Base-by-base conservation (phyloP, 257 asterid genomes). In the Ajuga chamaepitys region DNA sequence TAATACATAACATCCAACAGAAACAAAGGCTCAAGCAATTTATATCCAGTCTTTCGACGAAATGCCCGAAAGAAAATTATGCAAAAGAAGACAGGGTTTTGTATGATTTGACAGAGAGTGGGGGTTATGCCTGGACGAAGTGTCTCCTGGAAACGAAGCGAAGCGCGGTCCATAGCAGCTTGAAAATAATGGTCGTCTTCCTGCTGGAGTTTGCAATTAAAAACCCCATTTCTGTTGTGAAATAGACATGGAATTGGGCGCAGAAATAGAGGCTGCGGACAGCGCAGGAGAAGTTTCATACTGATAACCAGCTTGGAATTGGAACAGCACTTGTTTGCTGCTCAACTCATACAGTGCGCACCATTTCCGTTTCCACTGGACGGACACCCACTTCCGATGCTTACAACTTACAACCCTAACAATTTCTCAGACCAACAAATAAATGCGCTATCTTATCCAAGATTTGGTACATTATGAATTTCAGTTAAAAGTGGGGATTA, bases 81-180 rank as follows among this genome's bases (percentile, higher is more conserved):
- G 63, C 62, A 42, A 40, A 47, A 0, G 2, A 7, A 60, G 32
- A 6, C 54, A 8, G 6, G 11, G 0, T 7, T 1, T 0, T 12
- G 2, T 22, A 7, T 9, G 12, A 26, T 34, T 1, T 2, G n/a
- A 14, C 8, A 30, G 44, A 32, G 26, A 20, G 17, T 14, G 34
- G 45, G 14, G 52, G 54, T 11, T 57, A 7, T 79, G 70, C 97
- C 97, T 78, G 85, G 81, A 25, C 88, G 86, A 66, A 74, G 86
- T 45, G 91, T 80, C 73, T 89, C 97, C 38, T 58, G 81, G 60
- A 73, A 63, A 62, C 97, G 95, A 53, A 87, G 82, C 66, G 83
- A 83, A 22, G 85, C 89, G 35, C 80, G 84, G 51, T 75, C 52
- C 37, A 78, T 35, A 54, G 96, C 95, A 3, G 79, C 75, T 58